phyloP scores from a whole-genome alignment of 1,284 basidiomycete species.

The Paramarasmius palmivorus region DNA sequence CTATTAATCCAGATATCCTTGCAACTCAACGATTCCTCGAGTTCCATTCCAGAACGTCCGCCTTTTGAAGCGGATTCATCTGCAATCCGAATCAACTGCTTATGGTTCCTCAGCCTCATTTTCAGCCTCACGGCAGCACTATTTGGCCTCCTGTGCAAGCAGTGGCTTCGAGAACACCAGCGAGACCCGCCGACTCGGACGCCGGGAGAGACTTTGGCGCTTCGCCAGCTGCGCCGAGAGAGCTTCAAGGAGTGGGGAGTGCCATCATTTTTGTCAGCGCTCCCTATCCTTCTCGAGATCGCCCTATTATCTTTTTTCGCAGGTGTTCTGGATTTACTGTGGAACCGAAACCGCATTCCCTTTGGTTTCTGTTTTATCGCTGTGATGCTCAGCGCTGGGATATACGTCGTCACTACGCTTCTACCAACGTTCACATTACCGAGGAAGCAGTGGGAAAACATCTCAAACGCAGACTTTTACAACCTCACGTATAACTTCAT shows the following conservation, averaged over 20 bases:
- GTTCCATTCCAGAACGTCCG: background rate
- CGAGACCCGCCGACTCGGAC: slow-evolving; percentile 1
- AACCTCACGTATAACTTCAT: background rate
- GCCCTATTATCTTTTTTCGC: slow-evolving; percentile 2
- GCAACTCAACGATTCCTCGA: background rate
- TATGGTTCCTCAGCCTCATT: slow-evolving; percentile 14
- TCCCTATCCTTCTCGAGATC: slow-evolving; percentile 8
- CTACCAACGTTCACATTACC: background rate
- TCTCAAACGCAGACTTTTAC: background rate
- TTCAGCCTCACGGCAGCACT: slow-evolving; percentile 6
- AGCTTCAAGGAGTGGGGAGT: slow-evolving; percentile 2
- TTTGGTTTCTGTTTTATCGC: background rate
- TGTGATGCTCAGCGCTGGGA: background rate
- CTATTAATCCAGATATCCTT: slow-evolving; percentile 11
- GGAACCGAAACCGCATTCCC: background rate
- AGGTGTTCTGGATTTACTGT: slow-evolving; percentile 1
- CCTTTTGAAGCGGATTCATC: background rate
- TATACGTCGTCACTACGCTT: background rate
- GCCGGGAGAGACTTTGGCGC: background rate
- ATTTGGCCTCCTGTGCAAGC: slow-evolving; percentile 9
- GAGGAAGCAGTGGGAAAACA: no score
- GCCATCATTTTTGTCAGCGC: background rate
- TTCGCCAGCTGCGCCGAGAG: slow-evolving; percentile 8
- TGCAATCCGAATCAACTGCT: slow-evolving; percentile 4
- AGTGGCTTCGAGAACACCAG: slow-evolving; percentile 10